These are phyloP conservation scores for Rhododendron vialii DNA, from an alignment of 148 eudicot species.

Conservation along the genomic window DNA sequence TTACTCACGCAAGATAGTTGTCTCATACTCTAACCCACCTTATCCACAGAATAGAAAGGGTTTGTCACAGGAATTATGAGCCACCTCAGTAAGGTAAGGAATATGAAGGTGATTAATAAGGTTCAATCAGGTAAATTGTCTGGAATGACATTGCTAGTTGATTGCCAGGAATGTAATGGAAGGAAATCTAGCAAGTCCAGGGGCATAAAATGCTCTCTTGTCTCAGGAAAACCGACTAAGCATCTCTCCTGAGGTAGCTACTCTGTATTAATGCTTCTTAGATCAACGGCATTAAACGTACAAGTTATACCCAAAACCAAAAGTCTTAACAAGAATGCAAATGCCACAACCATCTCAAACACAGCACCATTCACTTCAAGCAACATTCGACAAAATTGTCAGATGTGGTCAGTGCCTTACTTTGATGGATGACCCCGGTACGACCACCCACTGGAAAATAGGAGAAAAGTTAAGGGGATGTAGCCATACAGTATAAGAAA, in stretches of 20 bases:
- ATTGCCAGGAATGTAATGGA: too few species aligned
- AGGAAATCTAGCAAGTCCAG: background rate
- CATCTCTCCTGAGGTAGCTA: background rate
- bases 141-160: background rate
- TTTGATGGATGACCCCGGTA: background rate
- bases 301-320: background rate
- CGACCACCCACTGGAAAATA: background rate
- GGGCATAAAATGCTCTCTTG: background rate
- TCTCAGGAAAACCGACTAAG: background rate
- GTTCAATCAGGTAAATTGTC: background rate
- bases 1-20: background rate
- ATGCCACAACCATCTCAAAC: background rate
- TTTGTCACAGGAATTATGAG: background rate
- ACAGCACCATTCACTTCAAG: background rate
- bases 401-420: background rate
- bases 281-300: background rate
- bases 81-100: background rate
- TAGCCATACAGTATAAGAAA: background rate
- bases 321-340: background rate
- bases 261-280: background rate
- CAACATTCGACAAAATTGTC: background rate
- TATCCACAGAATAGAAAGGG: background rate
- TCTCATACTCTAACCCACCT: background rate
- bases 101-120: background rate
- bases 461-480: background rate